Percentiles rank a stretch among this genome's conserved stretches.
phyloP scores from a whole-genome alignment of 768 basidiomycete species.

The Rhodotorula graminis region DNA sequence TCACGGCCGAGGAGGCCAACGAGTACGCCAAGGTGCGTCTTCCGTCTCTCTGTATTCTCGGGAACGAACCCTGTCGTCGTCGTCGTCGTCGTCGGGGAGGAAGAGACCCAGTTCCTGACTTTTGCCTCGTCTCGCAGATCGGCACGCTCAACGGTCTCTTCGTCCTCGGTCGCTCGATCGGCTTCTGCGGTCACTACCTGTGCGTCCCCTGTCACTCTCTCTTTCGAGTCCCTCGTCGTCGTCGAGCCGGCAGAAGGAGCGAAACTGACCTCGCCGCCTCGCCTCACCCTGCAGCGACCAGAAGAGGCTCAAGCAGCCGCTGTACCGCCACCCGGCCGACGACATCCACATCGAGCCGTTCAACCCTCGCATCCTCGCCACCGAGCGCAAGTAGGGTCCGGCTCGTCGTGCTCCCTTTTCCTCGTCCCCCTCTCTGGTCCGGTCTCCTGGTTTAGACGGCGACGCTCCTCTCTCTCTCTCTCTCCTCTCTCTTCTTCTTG shows the following conservation, averaged over 20 bases:
- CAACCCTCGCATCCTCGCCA: slow-evolving; percentile 29
- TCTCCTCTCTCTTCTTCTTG: not conserved
- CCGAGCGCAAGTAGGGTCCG: slow-evolving; percentile 22
- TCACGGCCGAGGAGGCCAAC: slow-evolving; percentile 90
- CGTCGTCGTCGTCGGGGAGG: not conserved
- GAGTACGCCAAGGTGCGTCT: slow-evolving; percentile 73
- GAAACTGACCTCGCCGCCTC: not conserved
- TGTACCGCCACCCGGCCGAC: slow-evolving; percentile 56
- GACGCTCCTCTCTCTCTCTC: not conserved
- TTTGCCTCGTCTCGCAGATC: slow-evolving; percentile 52
- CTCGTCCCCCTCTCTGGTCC: not conserved
- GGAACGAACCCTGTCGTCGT: not conserved
- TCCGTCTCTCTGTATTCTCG: too few species aligned
- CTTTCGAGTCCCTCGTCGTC: too few species aligned
- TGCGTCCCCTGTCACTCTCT: too few species aligned
- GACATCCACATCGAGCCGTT: slow-evolving; percentile 34
- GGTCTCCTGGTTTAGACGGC: not conserved
- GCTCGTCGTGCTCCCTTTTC: not conserved
- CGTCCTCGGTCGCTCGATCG: slow-evolving; percentile 93
- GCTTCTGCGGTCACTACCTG: slow-evolving; percentile 68
- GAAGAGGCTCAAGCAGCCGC: slow-evolving; percentile 58
- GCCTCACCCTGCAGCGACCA: slow-evolving; percentile 59
- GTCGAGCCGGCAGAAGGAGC: too few species aligned
- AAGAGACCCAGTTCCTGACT: not conserved
- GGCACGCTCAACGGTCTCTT: slow-evolving; percentile 94